Base-by-base conservation (phyloP, 495 filamentous ascomycete species). In the Schizothecium vesticola region DNA sequence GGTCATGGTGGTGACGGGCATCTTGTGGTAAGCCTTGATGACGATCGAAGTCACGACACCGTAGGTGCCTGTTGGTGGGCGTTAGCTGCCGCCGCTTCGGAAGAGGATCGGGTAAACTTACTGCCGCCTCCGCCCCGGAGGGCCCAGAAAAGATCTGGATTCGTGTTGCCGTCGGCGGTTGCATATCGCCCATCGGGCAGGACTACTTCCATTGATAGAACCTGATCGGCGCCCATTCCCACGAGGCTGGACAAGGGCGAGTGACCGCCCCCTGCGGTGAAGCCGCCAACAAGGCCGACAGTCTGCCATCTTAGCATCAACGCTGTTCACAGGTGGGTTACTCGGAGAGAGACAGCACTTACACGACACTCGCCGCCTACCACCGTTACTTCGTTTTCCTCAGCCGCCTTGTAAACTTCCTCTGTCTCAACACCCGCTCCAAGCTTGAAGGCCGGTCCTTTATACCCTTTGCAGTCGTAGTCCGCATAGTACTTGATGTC, bases 141-240 rank as follows among this genome's bases (percentile, higher is more conserved):
- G 10, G 88, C 89, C 88, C 85, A 90, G 80, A 87, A 91, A n/a
- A 90, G 78, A 51, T 90, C 88, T 0, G 82, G 73, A 59, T 90
- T 73, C 13, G 76, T 74, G 4, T 72, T 73, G 31, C 80, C 73
- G 59, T 78, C 82, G 3, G 83, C 86, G 0, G 82, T 88, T 19
- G 88, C 80, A 63, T 86, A 84, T n/a, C 78, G 70, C 22, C 88
- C 87, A 36, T 84, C 80, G 28, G 86, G 78, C 0, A 85, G 77
- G 10, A 90, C 86, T 10, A 90, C 83, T 60, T 84, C 84, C 56
- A 82, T 78, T 31, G 82, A 81, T 13, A 85, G 72, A 23, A 87
- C 79, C 72, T 88, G 82, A 63, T 89, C 86, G 3, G 83, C 82
- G 4, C 71, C 83, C 73, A 88, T 74, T 3, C 86, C 87, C 25